These are phyloP conservation scores for Poterioochromonas sp. DNA, from an alignment of 352 stramenopile genomes.

Conservation along the genomic window DNA sequence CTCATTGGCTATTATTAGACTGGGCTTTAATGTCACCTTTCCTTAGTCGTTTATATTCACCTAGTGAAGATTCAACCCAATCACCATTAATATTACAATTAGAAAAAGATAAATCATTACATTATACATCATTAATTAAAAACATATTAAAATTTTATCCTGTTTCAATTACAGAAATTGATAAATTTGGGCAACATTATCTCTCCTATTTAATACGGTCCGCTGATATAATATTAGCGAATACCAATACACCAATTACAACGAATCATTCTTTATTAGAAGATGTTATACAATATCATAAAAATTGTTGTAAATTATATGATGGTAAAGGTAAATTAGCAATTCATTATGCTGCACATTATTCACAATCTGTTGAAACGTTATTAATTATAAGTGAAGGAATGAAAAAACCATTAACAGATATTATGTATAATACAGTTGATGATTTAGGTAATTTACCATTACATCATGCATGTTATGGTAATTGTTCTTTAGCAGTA, in stretches of 20 bases:
- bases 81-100: no score
- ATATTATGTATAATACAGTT: background rate
- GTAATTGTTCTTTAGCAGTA: background rate
- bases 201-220: background rate
- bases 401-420: background rate
- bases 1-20: background rate
- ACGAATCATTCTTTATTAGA: no score
- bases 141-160: background rate
- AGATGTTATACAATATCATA: background rate
- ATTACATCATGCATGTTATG: background rate
- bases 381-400: background rate
- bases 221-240: no score
- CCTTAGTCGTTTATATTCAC: background rate
- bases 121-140: background rate
- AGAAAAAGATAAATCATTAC: background rate
- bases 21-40: background rate
- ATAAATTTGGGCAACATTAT: conserved; percentile 12
- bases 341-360: background rate
- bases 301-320: background rate
- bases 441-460: background rate
- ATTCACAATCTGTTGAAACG: background rate
- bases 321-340: background rate
- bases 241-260: no score
- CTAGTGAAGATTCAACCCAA: background rate
- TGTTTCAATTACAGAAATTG: background rate